Base-by-base conservation (phyloP, 179 eudicot species). In the Amaranthus tricolor region DNA sequence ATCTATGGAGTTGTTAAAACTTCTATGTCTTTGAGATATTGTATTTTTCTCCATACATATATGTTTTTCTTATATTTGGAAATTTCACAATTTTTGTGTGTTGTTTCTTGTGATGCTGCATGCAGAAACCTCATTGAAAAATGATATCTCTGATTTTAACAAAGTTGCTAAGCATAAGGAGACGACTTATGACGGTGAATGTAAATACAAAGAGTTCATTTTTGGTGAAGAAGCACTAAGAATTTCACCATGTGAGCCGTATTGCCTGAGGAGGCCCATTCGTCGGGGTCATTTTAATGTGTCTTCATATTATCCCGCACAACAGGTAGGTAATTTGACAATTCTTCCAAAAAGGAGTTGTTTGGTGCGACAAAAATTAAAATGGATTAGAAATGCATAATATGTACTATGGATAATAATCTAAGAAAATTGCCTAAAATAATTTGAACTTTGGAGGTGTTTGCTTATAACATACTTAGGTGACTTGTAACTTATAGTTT, bases 241-340 rank as follows among this genome's bases (percentile, higher is more conserved):
- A 87, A 93, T 91, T 82, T 85, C 98, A 16, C 94, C 96, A 40
- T 79, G 83, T 60, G 98, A 95, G 82, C 99, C 99, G 66, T 95
- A 93, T 86, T 89, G 97, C 90, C 76, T 95, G 79, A 87, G 97
- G 56, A 84, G 92, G 77, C 99, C 99, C 61, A 89, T 95, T 68
- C 99, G 99, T 72, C 82, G 99, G 80, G 99, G 99, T 74, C 99
- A 89, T 82, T 84, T 95, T 49, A 95, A 95, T 85, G 88, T 95
- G 72, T 95, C 99, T 81, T 89, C 85, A 72, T 78, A 91, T 81
- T 95, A 95, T 83, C 84, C 98, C 66, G 84, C 89, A 78, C 97
- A 93, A 80, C 99, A 95, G 96, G 99, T 95, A 81, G 55, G 19
- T 24, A 24, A 24, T 24, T 24, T 24, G 31, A 24, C 31, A 24